Percentiles rank a stretch among this genome's conserved stretches.
Conservation (phyloP, 108 stramenopile species). For the Cylindrotheca fusiformis region DNA sequence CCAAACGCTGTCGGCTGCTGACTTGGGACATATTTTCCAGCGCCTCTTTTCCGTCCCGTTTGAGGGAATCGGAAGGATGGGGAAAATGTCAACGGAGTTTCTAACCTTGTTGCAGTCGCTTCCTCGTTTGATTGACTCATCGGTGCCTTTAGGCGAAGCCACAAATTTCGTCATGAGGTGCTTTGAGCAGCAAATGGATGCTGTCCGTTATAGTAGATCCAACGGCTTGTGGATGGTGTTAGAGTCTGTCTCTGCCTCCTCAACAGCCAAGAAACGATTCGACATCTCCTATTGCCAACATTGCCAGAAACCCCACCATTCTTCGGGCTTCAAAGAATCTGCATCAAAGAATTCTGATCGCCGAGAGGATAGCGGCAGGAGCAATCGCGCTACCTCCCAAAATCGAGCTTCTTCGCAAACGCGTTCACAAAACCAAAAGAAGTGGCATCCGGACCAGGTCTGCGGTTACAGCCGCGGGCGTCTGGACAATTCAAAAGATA, state of each 20-base stretch:
- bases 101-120: slow-evolving; percentile 31
- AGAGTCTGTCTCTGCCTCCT: slow-evolving; percentile 12
- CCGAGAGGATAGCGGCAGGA: neutral
- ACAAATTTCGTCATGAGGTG: slow-evolving; percentile 15
- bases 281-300: slow-evolving; percentile 60
- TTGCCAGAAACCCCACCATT: slow-evolving; percentile 33
- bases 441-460: slow-evolving; percentile 57
- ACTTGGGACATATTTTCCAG: slow-evolving; percentile 32
- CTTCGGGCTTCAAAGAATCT: slow-evolving; percentile 7
- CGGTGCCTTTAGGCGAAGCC: slow-evolving; percentile 15
- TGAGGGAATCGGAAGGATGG: slow-evolving; percentile 39
- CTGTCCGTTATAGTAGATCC: slow-evolving; percentile 20
- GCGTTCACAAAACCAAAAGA: neutral
- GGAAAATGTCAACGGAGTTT: slow-evolving; percentile 28
- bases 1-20: slow-evolving; percentile 14
- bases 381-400: neutral
- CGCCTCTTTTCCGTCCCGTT: slow-evolving; percentile 34
- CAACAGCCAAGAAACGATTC: slow-evolving; percentile 22
- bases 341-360: neutral
- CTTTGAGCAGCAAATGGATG: slow-evolving; percentile 31
- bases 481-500: slow-evolving; percentile 45
- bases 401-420: neutral
- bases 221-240: slow-evolving; percentile 30
- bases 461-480: slow-evolving; percentile 47
- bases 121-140: slow-evolving; percentile 24